Evolutionary conservation across 139 green algal species (phyloP), one percentile per base, ranked within the genome.

Genomic region (Micractinium sp.): DNA sequence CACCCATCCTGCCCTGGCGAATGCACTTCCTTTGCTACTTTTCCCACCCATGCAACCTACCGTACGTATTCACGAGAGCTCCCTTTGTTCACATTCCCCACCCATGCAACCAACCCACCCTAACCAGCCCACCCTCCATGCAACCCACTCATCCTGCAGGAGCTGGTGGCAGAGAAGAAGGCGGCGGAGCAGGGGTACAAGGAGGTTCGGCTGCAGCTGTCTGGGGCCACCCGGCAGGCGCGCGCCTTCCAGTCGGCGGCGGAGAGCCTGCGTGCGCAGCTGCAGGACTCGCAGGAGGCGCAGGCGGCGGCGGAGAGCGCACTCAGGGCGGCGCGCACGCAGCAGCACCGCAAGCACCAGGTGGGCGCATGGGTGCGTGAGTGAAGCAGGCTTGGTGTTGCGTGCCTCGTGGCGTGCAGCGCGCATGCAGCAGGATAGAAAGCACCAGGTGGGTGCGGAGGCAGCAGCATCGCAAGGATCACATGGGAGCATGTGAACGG

Each of bases 271-370:
- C 81, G 75, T 0, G 81, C 20, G 33, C n/a, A 36, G 81, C 81
- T 86, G 56, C 39, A 29, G 33, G 56, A 56, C 3, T 56, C 60
- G 0, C 19, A n/a, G 56, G 16, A 33, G 19, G 83, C 36, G 16
- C 41, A 19, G 31, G 83, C 33, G 0, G 63, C 83, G 33, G 41
- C 67, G 2, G 67, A 80, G 18, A 31, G 66, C 2, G 66, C 79
- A 39, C 67, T 87, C 36, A 18, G 25, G 23, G 41, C 39, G 25
- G 7, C 76, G 38, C 66, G 29, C 25, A 27, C 36, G 27, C 83
- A 87, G 83, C 83, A 87, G 67, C 83, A 86, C 56, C 56, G 71
- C 61, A 53, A 66, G 66, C 83, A 80, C 4, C 83, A 84, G 77
- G 36, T 60, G 77, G 71, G 33, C 3, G 7, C 3, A 25, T n/a